A percentile compares a stretch with the other conserved stretches of the same genome.
Evolutionary conservation across 495 filamentous ascomycete genomes (phyloP).

Genomic region (Tuber melanosporum): DNA sequence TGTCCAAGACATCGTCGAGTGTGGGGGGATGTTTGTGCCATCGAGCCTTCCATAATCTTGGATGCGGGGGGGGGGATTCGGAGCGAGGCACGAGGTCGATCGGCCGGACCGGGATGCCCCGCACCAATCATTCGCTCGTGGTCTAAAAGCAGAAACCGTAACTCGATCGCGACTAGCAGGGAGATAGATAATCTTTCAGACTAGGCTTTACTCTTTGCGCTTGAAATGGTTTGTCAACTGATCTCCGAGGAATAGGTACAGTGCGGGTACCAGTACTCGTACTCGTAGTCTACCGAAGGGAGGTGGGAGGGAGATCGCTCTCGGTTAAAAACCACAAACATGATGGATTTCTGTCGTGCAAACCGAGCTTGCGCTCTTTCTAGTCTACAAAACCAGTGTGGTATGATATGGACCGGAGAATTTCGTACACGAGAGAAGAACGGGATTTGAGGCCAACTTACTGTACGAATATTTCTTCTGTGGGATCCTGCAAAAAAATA

Average conservation of each 20-base stretch:
- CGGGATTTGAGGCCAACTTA: background rate
- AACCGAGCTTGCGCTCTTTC: background rate
- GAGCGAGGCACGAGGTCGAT: background rate
- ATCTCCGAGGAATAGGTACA: background rate
- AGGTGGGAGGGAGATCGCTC: background rate
- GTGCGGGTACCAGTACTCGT: background rate
- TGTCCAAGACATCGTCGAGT: background rate
- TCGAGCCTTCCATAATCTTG: background rate
- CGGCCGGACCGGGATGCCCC: background rate
- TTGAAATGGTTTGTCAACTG: background rate
- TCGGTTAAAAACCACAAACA: background rate
- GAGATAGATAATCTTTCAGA: background rate
- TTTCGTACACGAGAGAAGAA: background rate
- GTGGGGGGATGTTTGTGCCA: background rate
- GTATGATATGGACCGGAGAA: background rate
- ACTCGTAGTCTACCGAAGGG: background rate
- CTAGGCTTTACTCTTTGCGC: background rate
- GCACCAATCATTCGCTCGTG: background rate
- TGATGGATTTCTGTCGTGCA: background rate
- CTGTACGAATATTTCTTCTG: background rate
- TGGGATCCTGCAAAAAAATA: background rate
- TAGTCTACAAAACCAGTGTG: background rate
- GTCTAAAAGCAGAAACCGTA: background rate
- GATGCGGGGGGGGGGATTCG: background rate
- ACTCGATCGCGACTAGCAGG: background rate